Base-by-base conservation (phyloP, 768 basidiomycete species). In the Suillus lakei region DNA sequence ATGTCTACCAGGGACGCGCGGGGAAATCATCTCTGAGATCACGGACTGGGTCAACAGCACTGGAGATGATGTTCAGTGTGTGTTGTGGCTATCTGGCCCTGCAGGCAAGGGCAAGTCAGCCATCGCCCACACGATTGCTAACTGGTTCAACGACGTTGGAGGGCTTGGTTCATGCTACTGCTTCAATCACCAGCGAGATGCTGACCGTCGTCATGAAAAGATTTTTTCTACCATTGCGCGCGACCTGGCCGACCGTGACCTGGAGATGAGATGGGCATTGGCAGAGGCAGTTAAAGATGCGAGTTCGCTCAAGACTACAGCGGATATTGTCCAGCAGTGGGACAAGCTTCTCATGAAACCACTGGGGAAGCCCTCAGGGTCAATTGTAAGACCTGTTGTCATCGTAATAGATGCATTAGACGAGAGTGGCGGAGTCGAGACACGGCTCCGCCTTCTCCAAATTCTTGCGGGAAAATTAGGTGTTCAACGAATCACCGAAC, bases 381-480 rank as follows among this genome's bases (percentile, higher is more conserved):
- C 43, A 30, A 32, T 5, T 32, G 38, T 69, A 48, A 66, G 70
- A 16, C 75, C 70, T 46, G 65, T 75, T 10, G 58, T 73, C 18
- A 58, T 73, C 28, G 61, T 76, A 48, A 70, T 74, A 41, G 74
- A 76, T 43, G 74, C 62, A 15, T 41, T 73, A 10, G 69, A 71
- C 51, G 69, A 67, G 46, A 68, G 66, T 46, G 64, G 62, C 23
- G 46, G 65, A 15, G 53, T n/a, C 1, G 50, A 28, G 18, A 26
- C 64, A 51, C 66, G 67, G 12, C 38, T 39, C 15, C 32, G 23
- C 5, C 61, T 74, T 51, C 70, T 77, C n/a, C 2, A n/a, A 0
- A 39, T 66, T 34, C 32, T 66, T 38, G 48, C 3, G 39, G 41
- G 0, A 30, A 56, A 56, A n/a, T 32, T n/a, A n/a, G n/a, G n/a